Conservation (phyloP, 208 protist genomes). For the Leishmania aethiopica region DNA sequence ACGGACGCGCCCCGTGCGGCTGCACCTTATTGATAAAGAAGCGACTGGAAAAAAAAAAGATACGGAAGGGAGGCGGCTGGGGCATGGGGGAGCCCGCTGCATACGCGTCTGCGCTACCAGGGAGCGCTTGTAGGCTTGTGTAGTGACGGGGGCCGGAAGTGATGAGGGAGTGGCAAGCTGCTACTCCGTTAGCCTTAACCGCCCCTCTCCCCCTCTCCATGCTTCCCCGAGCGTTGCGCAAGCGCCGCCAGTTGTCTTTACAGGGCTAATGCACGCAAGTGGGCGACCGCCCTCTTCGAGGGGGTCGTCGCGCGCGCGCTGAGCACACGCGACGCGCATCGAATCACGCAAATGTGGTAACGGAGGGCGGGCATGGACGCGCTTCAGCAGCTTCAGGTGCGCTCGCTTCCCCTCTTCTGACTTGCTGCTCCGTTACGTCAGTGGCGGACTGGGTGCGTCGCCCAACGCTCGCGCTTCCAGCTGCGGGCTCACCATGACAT, state of each 20-base stretch:
- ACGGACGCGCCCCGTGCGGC: too few species aligned
- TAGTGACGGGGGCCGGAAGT: not conserved
- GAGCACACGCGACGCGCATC: not conserved
- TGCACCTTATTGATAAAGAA: not conserved
- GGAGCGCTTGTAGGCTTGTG: not conserved
- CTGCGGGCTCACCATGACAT: not conserved
- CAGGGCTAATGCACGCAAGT: slow-evolving; percentile 2
- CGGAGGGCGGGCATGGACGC: too few species aligned
- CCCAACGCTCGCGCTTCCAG: not conserved
- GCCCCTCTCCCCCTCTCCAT: too few species aligned
- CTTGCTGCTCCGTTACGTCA: not conserved
- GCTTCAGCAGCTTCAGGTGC: not conserved
- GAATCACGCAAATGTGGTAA: not conserved
- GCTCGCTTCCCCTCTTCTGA: not conserved
- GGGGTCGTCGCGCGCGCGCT: not conserved
- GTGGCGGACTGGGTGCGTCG: not conserved
- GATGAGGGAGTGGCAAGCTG: not conserved
- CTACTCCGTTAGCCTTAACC: not conserved
- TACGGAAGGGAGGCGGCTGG: too few species aligned
- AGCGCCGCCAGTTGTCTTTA: not conserved
- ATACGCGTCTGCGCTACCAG: not conserved
- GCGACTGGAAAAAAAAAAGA: not conserved
- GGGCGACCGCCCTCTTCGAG: not conserved
- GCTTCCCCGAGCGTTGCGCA: not conserved
- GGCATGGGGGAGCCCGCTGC: too few species aligned